Evolutionary conservation across 2,329 filamentous ascomycete species (phyloP), one percentile per base, ranked within the genome.

Genomic region (Pseudohalonectria lignicola): DNA sequence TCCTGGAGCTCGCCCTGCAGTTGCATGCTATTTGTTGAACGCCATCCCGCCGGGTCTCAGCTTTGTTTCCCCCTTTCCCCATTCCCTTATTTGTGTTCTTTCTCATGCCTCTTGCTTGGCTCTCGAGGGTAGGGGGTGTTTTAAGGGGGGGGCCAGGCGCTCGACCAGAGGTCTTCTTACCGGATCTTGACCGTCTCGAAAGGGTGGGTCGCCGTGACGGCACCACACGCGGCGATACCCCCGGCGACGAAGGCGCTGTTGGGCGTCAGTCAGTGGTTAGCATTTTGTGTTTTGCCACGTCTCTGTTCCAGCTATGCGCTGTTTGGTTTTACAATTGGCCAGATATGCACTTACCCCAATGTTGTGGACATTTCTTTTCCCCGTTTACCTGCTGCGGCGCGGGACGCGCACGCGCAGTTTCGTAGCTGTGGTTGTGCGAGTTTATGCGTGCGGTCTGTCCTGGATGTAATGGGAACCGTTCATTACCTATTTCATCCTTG

Each of bases 181-280:
- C 88, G 84, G 57, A 96, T 96, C 75, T 98, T 98, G 59, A 98
- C 87, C 11, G 90, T 96, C 65, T 98, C 92, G 66, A 96, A 96
- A 41, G 88, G 88, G 63, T 98, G 92, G 36, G 92, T 96, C 47
- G 93, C 88, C 30, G 90, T 96, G 41, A 98, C 92, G 47, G 92
- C 92, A 55, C 92, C 92, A 64, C 90, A 96, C 47, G 92, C 92
- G 56, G 92, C 92, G 55, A 98, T 84, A 57, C 92, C 92, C 57
- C 92, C 92, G 41, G 92, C 90, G 53, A 96, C 78, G 69, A 98
- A 98, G 44, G 87, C 86, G 49, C 88, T 78, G 51, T 11, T 9
- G 20, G 21, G 17, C 18, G 17, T 42, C 28, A 41, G 39, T 37
- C 41, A 49, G 48, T 49, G 49, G 42, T 42, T 42, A n/a, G n/a